These are phyloP conservation scores for Aureobasidium sp. DNA, from an alignment of 2,329 filamentous ascomycete species.

Conservation along the genomic window DNA sequence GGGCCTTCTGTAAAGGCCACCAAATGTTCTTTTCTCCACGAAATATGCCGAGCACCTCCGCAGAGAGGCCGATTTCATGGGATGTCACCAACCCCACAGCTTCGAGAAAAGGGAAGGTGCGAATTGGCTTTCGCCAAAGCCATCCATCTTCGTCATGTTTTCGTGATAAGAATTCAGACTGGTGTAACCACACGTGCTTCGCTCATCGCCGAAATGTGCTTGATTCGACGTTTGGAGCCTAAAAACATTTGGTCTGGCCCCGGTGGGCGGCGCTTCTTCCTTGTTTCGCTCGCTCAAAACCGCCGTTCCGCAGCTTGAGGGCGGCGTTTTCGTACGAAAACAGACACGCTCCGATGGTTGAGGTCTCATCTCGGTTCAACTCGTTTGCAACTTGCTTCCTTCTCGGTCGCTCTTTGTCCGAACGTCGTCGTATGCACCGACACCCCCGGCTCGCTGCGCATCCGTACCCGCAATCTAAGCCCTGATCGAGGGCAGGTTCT, in stretches of 20 bases:
- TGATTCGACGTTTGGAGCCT: not conserved
- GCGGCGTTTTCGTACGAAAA: not conserved
- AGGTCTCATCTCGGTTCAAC: conserved; percentile 8
- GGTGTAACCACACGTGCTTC: not conserved
- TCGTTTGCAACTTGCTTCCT: not conserved
- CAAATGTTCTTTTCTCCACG: not conserved
- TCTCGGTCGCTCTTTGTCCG: not conserved
- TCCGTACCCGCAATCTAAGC: not conserved
- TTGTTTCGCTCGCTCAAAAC: not conserved
- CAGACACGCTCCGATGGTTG: not conserved
- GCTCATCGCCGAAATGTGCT: not conserved
- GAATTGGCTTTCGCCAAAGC: not conserved
- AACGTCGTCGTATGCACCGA: not conserved
- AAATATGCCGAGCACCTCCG: conserved; percentile 1
- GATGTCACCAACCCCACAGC: conserved; percentile 9
- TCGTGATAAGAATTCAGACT: not conserved
- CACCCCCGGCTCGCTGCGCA: not conserved
- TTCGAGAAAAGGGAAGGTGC: conserved; percentile 7
- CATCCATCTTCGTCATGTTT: not conserved
- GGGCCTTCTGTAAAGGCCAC: not conserved
- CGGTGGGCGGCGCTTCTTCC: not conserved
- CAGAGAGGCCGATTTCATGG: not conserved
- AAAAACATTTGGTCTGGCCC: not conserved
- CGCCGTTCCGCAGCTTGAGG: not conserved
- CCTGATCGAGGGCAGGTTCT: not conserved